phyloP scores from a whole-genome alignment of 1,139 yeast genomes.

The Kodamaea fungicola region DNA sequence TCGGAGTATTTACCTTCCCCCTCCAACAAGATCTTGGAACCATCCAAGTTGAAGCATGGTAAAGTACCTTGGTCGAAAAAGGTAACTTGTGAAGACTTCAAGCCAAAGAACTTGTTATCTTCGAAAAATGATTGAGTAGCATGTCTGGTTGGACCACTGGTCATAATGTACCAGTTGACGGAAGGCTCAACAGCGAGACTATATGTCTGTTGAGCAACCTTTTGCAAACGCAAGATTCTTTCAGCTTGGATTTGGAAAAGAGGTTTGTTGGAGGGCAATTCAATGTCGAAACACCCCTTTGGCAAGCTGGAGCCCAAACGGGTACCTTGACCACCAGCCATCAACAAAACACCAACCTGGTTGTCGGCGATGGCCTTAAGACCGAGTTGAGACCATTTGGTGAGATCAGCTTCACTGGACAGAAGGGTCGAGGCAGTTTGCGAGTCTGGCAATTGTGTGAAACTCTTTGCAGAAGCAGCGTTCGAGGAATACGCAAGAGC shows the following conservation, averaged over 20 bases:
- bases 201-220: conserved; percentile 42
- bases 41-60: conserved; percentile 79
- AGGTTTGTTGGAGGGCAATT: conserved; percentile 78
- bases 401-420: conserved; percentile 22
- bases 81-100: conserved; percentile 52
- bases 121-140: conserved; percentile 74
- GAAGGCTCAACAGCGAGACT: conserved; percentile 21
- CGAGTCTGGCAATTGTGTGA: conserved; percentile 48
- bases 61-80: conserved; percentile 94
- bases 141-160: conserved; percentile 81
- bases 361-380: conserved; percentile 62
- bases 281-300: conserved; percentile 89
- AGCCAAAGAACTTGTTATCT: conserved; percentile 66
- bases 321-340: conserved; percentile 99
- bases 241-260: conserved; percentile 94
- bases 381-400: conserved; percentile 59
- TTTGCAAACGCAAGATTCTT: conserved; percentile 63
- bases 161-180: conserved; percentile 92
- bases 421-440: conserved; percentile 53
- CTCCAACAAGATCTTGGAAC: conserved; percentile 65
- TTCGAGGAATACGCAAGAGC: conserved; percentile 44
- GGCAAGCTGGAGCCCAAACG: conserved; percentile 87
- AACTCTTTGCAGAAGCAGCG: conserved; percentile 32
- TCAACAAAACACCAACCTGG: conserved; percentile 81
- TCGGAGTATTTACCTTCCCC: conserved; percentile 57